phyloP scores from a whole-genome alignment of 331 rosid species.

The Pyracantha coccinea region DNA sequence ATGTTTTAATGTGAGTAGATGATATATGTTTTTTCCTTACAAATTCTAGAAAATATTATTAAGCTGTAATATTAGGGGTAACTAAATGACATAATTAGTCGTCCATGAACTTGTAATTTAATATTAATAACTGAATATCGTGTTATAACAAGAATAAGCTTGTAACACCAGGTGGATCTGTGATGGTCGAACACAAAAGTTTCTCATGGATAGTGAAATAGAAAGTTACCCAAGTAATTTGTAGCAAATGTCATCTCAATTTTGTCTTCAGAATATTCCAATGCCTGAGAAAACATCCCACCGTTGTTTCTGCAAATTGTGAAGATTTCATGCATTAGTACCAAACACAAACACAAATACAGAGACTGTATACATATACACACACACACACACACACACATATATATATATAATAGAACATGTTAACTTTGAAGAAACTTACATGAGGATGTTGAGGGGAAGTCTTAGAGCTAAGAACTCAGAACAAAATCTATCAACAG shows the following conservation, averaged over 20 bases:
- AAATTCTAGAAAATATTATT: no score
- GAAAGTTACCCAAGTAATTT: constrained; percentile 71
- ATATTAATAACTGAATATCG: no score
- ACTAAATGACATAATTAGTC: no score
- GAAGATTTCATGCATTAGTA: neutral
- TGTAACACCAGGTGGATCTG: no score
- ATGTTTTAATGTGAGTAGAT: no score
- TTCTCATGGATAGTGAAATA: neutral
- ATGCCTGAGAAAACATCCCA: constrained; percentile 65
- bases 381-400: no score
- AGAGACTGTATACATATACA: no score
- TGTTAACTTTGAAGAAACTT: constrained; percentile 6
- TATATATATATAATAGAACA: neutral
- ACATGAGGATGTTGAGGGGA: constrained; percentile 96
- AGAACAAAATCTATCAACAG: constrained; percentile 66
- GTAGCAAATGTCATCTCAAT: constrained; percentile 96
- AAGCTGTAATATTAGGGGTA: no score
- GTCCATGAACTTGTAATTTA: neutral
- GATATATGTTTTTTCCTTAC: no score
- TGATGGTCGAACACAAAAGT: no score
- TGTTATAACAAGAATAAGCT: no score
- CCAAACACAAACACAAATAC: neutral
- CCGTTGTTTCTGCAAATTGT: constrained; percentile 79
- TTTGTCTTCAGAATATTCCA: constrained; percentile 92
- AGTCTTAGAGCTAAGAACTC: constrained; percentile 62